Percentiles rank a stretch among this genome's conserved stretches.
phyloP scores from a whole-genome alignment of 2,329 filamentous ascomycete genomes.

The Metarhizium robertsii region DNA sequence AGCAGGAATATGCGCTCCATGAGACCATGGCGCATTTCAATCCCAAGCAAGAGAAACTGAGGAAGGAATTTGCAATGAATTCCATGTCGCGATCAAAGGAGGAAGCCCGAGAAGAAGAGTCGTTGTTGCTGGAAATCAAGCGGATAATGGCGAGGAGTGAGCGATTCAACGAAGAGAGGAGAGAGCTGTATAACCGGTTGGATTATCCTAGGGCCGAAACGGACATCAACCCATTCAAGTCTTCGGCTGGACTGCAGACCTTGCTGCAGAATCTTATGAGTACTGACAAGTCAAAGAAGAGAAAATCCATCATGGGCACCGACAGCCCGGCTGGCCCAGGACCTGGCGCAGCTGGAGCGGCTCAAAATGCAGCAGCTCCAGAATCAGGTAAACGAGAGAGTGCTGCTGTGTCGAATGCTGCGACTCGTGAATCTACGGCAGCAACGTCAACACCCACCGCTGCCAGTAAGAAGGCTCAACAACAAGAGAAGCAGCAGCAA shows the following conservation, averaged over 20 bases:
- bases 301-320: constrained; percentile 57
- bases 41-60: constrained; percentile 63
- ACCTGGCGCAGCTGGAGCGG: constrained; percentile 11
- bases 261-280: constrained; percentile 75
- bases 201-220: constrained; percentile 66
- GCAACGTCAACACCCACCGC: constrained; percentile 25
- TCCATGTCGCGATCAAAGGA: constrained; percentile 73
- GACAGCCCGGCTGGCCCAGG: constrained; percentile 30
- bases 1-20: constrained; percentile 71
- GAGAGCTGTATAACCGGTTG: constrained; percentile 77
- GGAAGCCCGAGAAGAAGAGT: constrained; percentile 87
- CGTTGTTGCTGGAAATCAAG: constrained; percentile 80
- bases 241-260: constrained; percentile 68
- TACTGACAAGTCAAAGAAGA: constrained; percentile 83
- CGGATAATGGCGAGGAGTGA: constrained; percentile 83
- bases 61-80: constrained; percentile 78
- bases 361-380: constrained; percentile 25
- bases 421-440: constrained; percentile 23
- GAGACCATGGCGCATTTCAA: constrained; percentile 85
- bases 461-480: constrained; percentile 41
- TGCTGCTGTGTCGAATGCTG: constrained; percentile 36
- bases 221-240: constrained; percentile 70
- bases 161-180: constrained; percentile 76
- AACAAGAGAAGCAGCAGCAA: constrained; percentile 18
- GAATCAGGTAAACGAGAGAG: constrained; percentile 40